These are phyloP conservation scores for Verticillium nonalfalfae DNA, from an alignment of 2,329 filamentous ascomycete genomes.

Conservation along the genomic window DNA sequence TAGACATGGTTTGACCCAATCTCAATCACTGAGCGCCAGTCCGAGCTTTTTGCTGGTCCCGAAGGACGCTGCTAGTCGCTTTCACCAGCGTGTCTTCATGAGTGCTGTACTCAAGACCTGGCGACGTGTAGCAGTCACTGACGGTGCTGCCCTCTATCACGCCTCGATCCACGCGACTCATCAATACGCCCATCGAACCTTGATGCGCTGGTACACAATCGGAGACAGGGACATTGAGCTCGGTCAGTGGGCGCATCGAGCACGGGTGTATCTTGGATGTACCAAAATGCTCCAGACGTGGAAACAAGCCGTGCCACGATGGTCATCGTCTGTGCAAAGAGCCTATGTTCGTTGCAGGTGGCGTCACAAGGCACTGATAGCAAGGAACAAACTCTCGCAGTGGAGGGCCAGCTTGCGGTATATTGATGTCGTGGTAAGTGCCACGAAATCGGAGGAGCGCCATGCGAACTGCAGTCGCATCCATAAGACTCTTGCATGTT, in stretches of 20 bases:
- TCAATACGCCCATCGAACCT: neutral
- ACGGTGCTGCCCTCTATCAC: neutral
- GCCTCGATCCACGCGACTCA: too few species aligned
- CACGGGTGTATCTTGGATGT: neutral
- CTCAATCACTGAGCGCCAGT: neutral
- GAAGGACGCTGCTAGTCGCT: neutral
- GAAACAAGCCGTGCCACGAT: neutral
- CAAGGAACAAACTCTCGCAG: slow-evolving; percentile 3
- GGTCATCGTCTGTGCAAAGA: slow-evolving; percentile 4
- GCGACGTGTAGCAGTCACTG: neutral
- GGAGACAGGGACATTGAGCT: neutral
- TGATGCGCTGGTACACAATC: neutral
- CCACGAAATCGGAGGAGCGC: neutral
- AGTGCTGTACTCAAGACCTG: neutral
- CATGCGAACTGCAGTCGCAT: neutral
- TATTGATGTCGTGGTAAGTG: slow-evolving; percentile 2
- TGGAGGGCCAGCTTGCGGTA: slow-evolving; percentile 7
- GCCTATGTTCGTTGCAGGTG: slow-evolving; percentile 8
- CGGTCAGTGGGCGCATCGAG: neutral
- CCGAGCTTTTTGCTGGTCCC: neutral
- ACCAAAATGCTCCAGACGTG: neutral
- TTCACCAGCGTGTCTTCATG: neutral
- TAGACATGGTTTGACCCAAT: neutral
- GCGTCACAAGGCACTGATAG: slow-evolving; percentile 6
- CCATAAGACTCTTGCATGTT: neutral